A percentile compares a stretch with the other conserved stretches of the same genome.
Evolutionary conservation across 23 red algal species (phyloP).

Genomic region (Gracilaria caudata): DNA sequence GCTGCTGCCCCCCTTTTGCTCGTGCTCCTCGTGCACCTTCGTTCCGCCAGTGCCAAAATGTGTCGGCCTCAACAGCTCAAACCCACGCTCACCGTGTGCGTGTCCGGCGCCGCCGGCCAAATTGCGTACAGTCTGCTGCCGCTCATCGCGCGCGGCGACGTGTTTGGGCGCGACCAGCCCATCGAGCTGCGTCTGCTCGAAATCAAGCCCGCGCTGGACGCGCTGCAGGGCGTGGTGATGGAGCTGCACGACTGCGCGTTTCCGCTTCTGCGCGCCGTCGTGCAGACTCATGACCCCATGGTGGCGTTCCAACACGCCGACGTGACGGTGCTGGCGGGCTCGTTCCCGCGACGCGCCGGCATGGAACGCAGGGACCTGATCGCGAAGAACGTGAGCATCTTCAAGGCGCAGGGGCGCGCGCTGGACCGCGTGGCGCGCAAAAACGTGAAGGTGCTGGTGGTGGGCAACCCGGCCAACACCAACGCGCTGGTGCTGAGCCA

Average conservation of each 20-base stretch:
- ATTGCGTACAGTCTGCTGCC: slow-evolving; percentile 97
- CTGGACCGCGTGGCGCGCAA: slow-evolving; percentile 69
- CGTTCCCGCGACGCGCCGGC: slow-evolving; percentile 93
- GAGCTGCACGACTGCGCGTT: slow-evolving; percentile 91
- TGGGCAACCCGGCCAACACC: slow-evolving; percentile 98
- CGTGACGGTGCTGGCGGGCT: slow-evolving; percentile 85
- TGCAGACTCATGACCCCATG: slow-evolving; percentile 64
- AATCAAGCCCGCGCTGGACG: slow-evolving; percentile 71
- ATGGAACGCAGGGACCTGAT: slow-evolving; percentile 95
- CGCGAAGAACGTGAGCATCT: slow-evolving; percentile 93
- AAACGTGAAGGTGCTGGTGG: slow-evolving; percentile 85
- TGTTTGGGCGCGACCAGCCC: slow-evolving; percentile 74
- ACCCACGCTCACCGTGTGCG: slow-evolving; percentile 54
- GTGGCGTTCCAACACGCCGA: slow-evolving; percentile 85
- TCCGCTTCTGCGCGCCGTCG: slow-evolving; percentile 69
- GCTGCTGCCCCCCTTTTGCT: neutral
- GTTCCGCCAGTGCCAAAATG: neutral
- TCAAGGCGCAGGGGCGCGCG: slow-evolving; percentile 77
- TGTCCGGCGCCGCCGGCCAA: slow-evolving; percentile 97
- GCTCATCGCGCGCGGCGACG: slow-evolving; percentile 68
- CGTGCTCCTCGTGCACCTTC: neutral
- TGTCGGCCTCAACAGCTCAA: neutral
- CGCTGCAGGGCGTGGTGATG: slow-evolving; percentile 83
- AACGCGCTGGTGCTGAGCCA: slow-evolving; percentile 88
- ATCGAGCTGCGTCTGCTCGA: slow-evolving; percentile 86